phyloP scores from a whole-genome alignment of 2,329 filamentous ascomycete genomes.

The Talaromyces islandicus region DNA sequence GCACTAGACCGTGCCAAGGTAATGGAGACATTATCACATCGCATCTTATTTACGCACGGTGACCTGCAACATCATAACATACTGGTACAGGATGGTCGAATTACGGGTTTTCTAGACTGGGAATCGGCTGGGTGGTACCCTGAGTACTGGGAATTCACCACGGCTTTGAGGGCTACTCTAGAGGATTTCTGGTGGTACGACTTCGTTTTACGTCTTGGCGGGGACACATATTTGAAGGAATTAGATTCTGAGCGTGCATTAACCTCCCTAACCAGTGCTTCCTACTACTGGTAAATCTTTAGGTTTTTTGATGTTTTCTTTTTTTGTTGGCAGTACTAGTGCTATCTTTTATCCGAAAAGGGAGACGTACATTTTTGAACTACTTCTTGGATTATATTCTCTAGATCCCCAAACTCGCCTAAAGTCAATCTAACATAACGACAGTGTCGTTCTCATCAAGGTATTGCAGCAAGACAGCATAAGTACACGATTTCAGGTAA shows the following conservation, averaged over 20 bases:
- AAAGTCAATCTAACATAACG: no score
- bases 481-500: no score
- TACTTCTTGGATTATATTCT: no score
- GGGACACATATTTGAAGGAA: slow-evolving; percentile 13
- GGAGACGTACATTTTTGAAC: no score
- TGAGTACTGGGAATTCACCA: no score
- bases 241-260: slow-evolving; percentile 15
- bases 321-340: no score
- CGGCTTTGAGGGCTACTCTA: slow-evolving; percentile 16
- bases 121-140: slow-evolving; percentile 35
- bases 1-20: slow-evolving; percentile 12
- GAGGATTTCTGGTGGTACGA: slow-evolving; percentile 16
- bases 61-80: slow-evolving; percentile 27
- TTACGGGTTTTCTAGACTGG: slow-evolving; percentile 33
- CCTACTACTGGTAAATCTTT: slow-evolving; percentile 11
- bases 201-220: slow-evolving; percentile 14
- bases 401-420: no score
- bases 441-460: no score
- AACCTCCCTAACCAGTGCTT: slow-evolving; percentile 12
- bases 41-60: slow-evolving; percentile 23
- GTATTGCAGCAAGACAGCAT: no score
- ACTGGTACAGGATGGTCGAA: slow-evolving; percentile 18
- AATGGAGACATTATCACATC: slow-evolving; percentile 13
- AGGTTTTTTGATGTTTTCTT: no score
- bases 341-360: no score